Conservation (phyloP, 1,139 yeast genomes). For the Protomyces lactucae-debilis region DNA sequence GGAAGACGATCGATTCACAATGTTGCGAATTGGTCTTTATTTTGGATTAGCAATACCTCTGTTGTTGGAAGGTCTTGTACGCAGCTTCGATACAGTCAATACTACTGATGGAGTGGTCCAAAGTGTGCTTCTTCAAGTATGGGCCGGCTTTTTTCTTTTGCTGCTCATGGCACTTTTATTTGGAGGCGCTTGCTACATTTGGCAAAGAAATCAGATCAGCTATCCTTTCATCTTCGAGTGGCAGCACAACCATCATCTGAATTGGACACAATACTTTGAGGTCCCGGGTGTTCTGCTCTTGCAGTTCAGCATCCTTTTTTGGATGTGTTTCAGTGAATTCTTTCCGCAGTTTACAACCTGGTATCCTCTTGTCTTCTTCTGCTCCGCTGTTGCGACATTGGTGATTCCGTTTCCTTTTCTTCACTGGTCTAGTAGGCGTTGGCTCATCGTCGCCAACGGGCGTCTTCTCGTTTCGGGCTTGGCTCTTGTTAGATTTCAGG, state of each 20-base stretch:
- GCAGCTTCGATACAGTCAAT: slow-evolving; percentile 46
- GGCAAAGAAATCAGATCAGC: slow-evolving; percentile 72
- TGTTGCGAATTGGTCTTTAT: slow-evolving; percentile 48
- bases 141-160: slow-evolving; percentile 83
- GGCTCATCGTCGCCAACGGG: slow-evolving; percentile 70
- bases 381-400: slow-evolving; percentile 47
- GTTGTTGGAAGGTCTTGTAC: slow-evolving; percentile 49
- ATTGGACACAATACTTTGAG: slow-evolving; percentile 59
- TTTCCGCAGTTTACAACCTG: slow-evolving; percentile 65
- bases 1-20: slow-evolving; percentile 45
- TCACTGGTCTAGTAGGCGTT: slow-evolving; percentile 56
- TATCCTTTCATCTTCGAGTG: slow-evolving; percentile 91
- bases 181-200: slow-evolving; percentile 63
- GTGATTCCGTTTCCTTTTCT: slow-evolving; percentile 57
- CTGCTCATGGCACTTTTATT: slow-evolving; percentile 58
- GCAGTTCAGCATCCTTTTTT: slow-evolving; percentile 53
- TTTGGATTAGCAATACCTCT: slow-evolving; percentile 70
- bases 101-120: slow-evolving; percentile 36
- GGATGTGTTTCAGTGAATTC: slow-evolving; percentile 69
- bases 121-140: slow-evolving; percentile 63
- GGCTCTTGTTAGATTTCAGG: slow-evolving; percentile 91
- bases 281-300: slow-evolving; percentile 46
- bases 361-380: slow-evolving; percentile 78
- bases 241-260: slow-evolving; percentile 63
- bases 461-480: slow-evolving; percentile 75